These are phyloP conservation scores for Alloascoidea africana DNA, from an alignment of 805 yeast genomes.

Conservation along the genomic window DNA sequence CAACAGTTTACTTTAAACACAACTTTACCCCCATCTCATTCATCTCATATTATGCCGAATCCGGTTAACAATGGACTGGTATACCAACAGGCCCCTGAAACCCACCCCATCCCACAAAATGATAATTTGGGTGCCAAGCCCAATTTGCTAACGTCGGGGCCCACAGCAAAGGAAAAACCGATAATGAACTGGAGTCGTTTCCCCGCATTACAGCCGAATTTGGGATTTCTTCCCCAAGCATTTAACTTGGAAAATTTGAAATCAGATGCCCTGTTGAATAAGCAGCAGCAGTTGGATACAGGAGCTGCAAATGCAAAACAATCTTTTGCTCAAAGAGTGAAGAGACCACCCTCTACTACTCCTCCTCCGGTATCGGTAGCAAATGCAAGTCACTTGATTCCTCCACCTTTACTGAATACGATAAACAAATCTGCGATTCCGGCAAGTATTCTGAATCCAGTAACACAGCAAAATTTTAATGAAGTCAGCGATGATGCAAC, in stretches of 20 bases:
- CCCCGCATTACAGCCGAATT: not conserved
- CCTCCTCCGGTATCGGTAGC: not conserved
- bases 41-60: too few relatives aligned
- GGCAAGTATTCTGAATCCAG: not conserved
- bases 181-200: constrained; percentile 1
- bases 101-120: too few relatives aligned
- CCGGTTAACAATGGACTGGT: too few relatives aligned
- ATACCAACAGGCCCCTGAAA: too few relatives aligned
- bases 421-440: not conserved
- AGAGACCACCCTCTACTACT: not conserved
- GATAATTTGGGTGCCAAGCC: too few relatives aligned
- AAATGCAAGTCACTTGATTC: not conserved
- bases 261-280: not conserved
- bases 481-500: not conserved
- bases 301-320: too few relatives aligned
- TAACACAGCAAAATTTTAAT: not conserved
- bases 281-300: too few relatives aligned
- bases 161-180: too few relatives aligned
- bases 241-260: not conserved
- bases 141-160: too few relatives aligned
- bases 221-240: not conserved
- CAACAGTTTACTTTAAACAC: too few relatives aligned
- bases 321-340: not conserved
- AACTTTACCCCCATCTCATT: too few relatives aligned
- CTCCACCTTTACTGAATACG: not conserved